phyloP scores from a whole-genome alignment of 2,329 filamentous ascomycete genomes.

The Aspergillus piperis region DNA sequence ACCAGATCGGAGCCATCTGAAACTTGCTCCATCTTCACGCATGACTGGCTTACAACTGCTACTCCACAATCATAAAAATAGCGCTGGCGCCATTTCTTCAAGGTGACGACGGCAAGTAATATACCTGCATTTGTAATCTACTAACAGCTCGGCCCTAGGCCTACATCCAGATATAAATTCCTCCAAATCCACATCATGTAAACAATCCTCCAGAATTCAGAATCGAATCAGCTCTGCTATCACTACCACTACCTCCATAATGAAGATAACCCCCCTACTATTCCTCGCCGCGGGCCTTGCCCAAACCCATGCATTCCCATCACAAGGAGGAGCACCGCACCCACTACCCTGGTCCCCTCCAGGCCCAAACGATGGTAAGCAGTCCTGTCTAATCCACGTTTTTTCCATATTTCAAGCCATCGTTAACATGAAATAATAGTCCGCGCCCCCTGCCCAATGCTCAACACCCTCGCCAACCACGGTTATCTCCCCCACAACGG shows the following conservation, averaged over 20 bases:
- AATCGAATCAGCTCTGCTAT: neutral
- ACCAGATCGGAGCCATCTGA: neutral
- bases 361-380: neutral
- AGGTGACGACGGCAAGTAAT: neutral
- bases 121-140: neutral
- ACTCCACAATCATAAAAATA: neutral
- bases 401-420: no score
- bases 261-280: neutral
- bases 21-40: neutral
- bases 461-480: slow-evolving; percentile 46
- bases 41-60: neutral
- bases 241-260: neutral
- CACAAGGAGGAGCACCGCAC: neutral
- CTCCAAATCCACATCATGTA: neutral
- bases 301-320: neutral
- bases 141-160: neutral
- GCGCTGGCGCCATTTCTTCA: neutral
- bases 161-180: neutral
- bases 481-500: slow-evolving; percentile 45
- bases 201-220: no score
- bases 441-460: slow-evolving; percentile 41
- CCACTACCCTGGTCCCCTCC: neutral
- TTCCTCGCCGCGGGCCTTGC: neutral
- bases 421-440: no score
- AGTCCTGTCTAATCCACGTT: no score